Base-by-base conservation (phyloP, 2,329 filamentous ascomycete species). In the Setomelanomma holmii region DNA sequence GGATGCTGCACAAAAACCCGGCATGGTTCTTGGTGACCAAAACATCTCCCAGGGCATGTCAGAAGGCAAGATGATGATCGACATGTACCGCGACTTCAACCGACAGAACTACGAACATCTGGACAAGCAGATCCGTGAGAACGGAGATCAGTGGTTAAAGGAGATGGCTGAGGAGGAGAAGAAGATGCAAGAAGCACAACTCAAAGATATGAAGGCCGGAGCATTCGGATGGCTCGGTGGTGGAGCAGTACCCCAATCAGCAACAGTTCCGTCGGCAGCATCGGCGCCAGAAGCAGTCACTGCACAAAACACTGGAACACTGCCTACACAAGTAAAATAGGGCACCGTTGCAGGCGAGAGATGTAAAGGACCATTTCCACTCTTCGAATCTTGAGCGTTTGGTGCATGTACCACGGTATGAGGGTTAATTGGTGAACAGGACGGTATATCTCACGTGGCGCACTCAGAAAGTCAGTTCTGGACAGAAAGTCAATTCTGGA, bases 51-150 rank as follows among this genome's bases (percentile, higher is more conserved):
- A 96, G 72, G 91, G 90, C 11, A 85, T 95, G 56, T 87, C 89
- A 2, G 88, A 96, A 76, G 95, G 93, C 66, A 99, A 98, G 84
- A 97, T 98, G 91, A 81, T 97, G 61, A 92, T 93, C 77, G 95
- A 99, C 71, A 88, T 96, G 75, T 92, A 95, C 44, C 87, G 95
- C 43, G 95, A 99, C 78, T 85, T 92, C 43, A 95, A 95, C 27
- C 90, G 93, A 78, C 88, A 89, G 74, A 89, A 93, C 76, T 99
- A 98, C 77, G 86, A 96, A 80, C 78, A 88, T 63, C 83, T 98
- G 56, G 93, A 98, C 76, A 88, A 88, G 77, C 89, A 96, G 79
- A 96, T 99, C 66, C 84, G 89, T 40, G 89, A 96, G 75, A 95
- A 98, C 72, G 95, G 93, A 45, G 91, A 93, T 75, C 91, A 93